These are phyloP conservation scores for Penicillium sp. DNA, from an alignment of 2,329 filamentous ascomycete species.

Conservation along the genomic window DNA sequence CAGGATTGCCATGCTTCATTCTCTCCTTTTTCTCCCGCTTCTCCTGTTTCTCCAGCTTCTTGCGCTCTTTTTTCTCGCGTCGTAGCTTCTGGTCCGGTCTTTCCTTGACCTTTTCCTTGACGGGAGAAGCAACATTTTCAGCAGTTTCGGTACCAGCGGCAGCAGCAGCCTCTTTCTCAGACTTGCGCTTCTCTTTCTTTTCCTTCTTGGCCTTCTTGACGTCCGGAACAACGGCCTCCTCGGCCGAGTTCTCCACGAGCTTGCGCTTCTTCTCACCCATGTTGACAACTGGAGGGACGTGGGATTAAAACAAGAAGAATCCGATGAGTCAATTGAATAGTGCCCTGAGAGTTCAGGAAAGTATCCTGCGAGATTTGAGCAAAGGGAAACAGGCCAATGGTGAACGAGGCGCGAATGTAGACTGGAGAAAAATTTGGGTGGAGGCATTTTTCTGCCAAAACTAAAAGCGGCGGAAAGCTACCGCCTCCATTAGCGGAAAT, in stretches of 20 bases:
- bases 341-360: no score
- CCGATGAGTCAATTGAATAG: no score
- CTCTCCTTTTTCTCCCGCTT: slow-evolving; percentile 8
- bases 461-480: slow-evolving; percentile 23
- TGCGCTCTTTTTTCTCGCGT: slow-evolving; percentile 11
- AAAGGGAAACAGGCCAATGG: background rate
- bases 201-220: slow-evolving; percentile 33
- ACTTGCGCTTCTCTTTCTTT: slow-evolving; percentile 22
- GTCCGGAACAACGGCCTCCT: slow-evolving; percentile 25
- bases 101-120: no score
- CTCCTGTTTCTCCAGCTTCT: slow-evolving; percentile 7
- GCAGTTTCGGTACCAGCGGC: slow-evolving; percentile 5
- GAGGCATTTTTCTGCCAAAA: slow-evolving; percentile 23
- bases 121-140: no score
- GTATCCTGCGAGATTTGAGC: background rate
- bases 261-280: slow-evolving; percentile 40
- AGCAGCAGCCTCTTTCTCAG: slow-evolving; percentile 19
- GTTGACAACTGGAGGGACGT: slow-evolving; percentile 5
- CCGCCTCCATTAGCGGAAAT: slow-evolving; percentile 1
- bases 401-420: slow-evolving; percentile 6
- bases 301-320: background rate
- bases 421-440: slow-evolving; percentile 22
- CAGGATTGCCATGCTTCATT: background rate
- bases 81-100: slow-evolving; percentile 2
- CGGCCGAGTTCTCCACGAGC: slow-evolving; percentile 26